Evolutionary conservation across 441 rosid species (phyloP).

Genomic region (Populus tomentosa): DNA sequence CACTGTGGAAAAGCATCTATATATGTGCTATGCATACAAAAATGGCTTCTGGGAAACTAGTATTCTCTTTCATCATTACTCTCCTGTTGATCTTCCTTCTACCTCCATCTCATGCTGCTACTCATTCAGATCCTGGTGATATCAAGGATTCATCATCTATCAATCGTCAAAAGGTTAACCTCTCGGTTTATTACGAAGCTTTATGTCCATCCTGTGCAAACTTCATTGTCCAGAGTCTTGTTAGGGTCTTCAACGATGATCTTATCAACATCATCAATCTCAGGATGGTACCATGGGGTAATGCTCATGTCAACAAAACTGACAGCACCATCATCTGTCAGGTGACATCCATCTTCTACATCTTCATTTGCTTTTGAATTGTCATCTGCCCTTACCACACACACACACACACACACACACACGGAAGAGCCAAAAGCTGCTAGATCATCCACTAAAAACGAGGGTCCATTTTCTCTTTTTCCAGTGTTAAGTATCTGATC

Average conservation of each 20-base stretch:
- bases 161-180: constrained; percentile 27
- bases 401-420: too few relatives aligned
- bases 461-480: constrained; percentile 18
- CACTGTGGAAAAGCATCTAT: background rate
- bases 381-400: too few relatives aligned
- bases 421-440: background rate
- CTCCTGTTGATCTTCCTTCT: constrained; percentile 5
- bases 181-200: constrained; percentile 48
- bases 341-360: constrained; percentile 26
- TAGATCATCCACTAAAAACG: background rate
- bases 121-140: background rate
- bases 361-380: background rate
- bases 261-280: constrained; percentile 43
- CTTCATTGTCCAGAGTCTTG: constrained; percentile 36
- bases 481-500: background rate
- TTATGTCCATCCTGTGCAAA: constrained; percentile 28
- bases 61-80: background rate
- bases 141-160: constrained; percentile 3
- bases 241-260: constrained; percentile 26
- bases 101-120: constrained; percentile 14
- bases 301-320: constrained; percentile 22
- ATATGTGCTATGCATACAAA: constrained; percentile 1
- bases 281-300: constrained; percentile 49
- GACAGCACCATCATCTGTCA: constrained; percentile 28
- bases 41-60: constrained; percentile 21